These are phyloP conservation scores for Pneumocystis oryctolagi DNA, from an alignment of 1,139 yeast species.

Conservation along the genomic window DNA sequence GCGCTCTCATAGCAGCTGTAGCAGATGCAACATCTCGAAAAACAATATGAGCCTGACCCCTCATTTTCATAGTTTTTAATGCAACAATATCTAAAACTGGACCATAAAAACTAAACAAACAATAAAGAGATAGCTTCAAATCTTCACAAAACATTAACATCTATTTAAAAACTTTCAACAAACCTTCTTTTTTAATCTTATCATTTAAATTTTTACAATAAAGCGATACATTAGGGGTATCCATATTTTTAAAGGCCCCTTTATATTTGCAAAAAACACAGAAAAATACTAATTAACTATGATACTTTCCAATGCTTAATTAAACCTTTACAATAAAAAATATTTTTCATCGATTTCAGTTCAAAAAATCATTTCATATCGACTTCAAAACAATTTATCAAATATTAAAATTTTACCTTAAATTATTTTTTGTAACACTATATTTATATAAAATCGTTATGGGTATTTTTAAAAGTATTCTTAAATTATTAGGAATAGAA, in stretches of 20 bases:
- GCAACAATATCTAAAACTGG: conserved; percentile 45
- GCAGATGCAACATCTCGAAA: conserved; percentile 40
- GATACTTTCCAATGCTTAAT: neutral
- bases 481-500: neutral
- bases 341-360: neutral
- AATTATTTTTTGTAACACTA: neutral
- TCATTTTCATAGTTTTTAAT: conserved; percentile 32
- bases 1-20: conserved; percentile 34
- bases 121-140: conserved; percentile 41
- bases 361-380: neutral
- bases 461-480: neutral
- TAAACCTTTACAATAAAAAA: neutral
- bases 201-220: conserved; percentile 56
- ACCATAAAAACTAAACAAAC: conserved; percentile 53
- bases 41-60: conserved; percentile 69
- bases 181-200: conserved; percentile 32
- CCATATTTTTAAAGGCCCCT: conserved; percentile 7
- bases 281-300: neutral
- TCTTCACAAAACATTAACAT: conserved; percentile 17
- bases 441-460: neutral
- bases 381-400: neutral
- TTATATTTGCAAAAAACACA: neutral
- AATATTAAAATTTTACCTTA: neutral
- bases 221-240: conserved; percentile 35
- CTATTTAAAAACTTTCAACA: conserved; percentile 5